Evolutionary conservation across 2,329 filamentous ascomycete species (phyloP), one percentile per base, ranked within the genome.

Genomic region (Pyrenochaeta sp.): DNA sequence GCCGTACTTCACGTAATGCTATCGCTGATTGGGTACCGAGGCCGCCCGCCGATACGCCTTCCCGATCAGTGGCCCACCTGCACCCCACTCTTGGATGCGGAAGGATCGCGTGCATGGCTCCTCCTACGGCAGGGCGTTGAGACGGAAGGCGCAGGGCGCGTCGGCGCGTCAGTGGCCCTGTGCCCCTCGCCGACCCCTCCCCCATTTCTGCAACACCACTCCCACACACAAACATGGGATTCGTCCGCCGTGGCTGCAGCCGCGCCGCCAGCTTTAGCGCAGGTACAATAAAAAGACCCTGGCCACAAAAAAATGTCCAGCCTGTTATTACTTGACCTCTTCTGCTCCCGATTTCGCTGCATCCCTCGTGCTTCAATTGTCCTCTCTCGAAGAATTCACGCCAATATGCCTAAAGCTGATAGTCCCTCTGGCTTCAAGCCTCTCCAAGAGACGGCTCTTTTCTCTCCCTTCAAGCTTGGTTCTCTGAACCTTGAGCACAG

Each of bases 401-500:
- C 43, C 48, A 61, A 13, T 14, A 69, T 67, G 65, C 57, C 65
- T 9, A 65, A 63, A 56, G 60, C 62, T 43, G 59, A 64, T 40
- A 59, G 63, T 22, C 55, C 57, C 6, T 41, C 61, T 15, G 57
- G 56, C 50, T 68, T 63, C 47, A 57, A 57, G 54, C 58, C 61
- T 9, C 53, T 72, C 13, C 63, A 63, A 34, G 61, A 65, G 26
- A 64, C 65, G 13, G 52, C 56, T 3, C 51, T 70, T 4, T 71
- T 70, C 44, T 64, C 58, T 17, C 61, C 67, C 1, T 51, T 68
- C 29, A 60, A 67, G 35, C 48, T 69, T 21, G 67, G 67, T 14
- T 35, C n/a, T 63, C 58, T 72, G 15, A 50, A 45, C 11, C 63
- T 76, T 8, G 55, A 69, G 28, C 71, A 76, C 54, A 68, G 68